Evolutionary conservation across 805 yeast species (phyloP).

Genomic region (Starmerella potacharoeniae): DNA sequence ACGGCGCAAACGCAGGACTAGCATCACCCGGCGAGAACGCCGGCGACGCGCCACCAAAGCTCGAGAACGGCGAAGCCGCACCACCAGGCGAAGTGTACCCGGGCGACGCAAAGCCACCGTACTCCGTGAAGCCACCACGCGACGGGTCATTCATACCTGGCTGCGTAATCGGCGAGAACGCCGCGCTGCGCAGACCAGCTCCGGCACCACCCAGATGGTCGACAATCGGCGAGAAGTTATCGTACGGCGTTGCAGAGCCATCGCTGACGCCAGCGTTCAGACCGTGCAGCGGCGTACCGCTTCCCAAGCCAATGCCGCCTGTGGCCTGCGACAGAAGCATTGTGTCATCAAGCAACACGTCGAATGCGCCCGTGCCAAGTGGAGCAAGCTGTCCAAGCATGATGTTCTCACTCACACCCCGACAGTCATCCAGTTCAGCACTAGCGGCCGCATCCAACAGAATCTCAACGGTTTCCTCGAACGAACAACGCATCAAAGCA

Average conservation of each 20-base stretch:
- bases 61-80: constrained; percentile 41
- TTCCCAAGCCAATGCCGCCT: constrained; percentile 30
- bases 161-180: constrained; percentile 83
- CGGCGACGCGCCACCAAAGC: constrained; percentile 36
- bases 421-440: constrained; percentile 95
- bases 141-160: constrained; percentile 65
- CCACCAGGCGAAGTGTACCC: constrained; percentile 40
- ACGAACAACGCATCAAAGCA: constrained; percentile 97
- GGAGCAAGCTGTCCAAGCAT: constrained; percentile 98
- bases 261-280: constrained; percentile 32
- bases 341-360: constrained; percentile 85
- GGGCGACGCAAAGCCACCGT: constrained; percentile 53
- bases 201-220: constrained; percentile 23
- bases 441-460: constrained; percentile 95
- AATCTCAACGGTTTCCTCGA: constrained; percentile 98
- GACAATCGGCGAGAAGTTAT: constrained; percentile 43
- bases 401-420: constrained; percentile 96
- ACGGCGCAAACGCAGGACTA: constrained; percentile 58
- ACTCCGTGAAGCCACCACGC: constrained; percentile 78
- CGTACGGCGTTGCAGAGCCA: constrained; percentile 90
- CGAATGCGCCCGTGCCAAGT: constrained; percentile 96
- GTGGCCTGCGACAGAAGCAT: constrained; percentile 47
- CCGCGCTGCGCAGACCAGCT: constrained; percentile 45
- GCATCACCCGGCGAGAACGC: constrained; percentile 55
- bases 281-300: constrained; percentile 30